Base-by-base conservation (phyloP, 139 green algal genomes). In the Micractinium sp. region DNA sequence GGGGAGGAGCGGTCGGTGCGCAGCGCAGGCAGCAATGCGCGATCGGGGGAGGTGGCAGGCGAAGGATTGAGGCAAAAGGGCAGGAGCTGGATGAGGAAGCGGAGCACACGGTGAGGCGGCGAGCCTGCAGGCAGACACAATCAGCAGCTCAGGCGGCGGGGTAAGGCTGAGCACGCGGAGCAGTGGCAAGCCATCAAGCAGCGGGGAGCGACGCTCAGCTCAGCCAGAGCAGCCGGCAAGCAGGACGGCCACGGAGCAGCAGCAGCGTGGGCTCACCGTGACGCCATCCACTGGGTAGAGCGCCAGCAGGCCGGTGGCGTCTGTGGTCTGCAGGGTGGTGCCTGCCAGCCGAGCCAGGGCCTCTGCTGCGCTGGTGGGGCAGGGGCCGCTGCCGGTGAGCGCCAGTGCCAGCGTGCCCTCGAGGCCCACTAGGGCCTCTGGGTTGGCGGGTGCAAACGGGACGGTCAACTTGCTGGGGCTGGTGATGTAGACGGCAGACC, bases 261-360 rank as follows among this genome's bases (percentile, higher is more conserved):
- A n/a, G 1, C 29, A 0, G 25, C 79, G 5, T 2, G 27, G 5
- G 2, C 78, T 14, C 38, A 87, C 83, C 83, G 66, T 27, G 29
- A 87, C 79, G 29, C 71, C 31, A 9, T 25, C 71, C 3, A 47
- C 56, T 27, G 85, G 85, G 71, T 88, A 88, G 23, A 88, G 71
- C 71, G 31, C 22, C 85, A 88, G 85, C 20, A 53, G 60, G 5
- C 63, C 77, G 16, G 77, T 81, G n/a, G 63, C 38, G 3, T 76
- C 36, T 5, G n/a, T 73, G 35, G 86, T 71, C 39, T 73, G 60
- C 31, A 90, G 38, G 36, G 66, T 85, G 19, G 86, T 77, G 31
- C 75, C 85, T 25, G 60, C 63, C 85, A 89, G 56, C 63, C n/a
- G 63, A 36, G 77, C 33, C 75, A 74, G 20, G 33, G 73, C 16